phyloP scores from a whole-genome alignment of 352 stramenopile species.

The Pythium monospermum region DNA sequence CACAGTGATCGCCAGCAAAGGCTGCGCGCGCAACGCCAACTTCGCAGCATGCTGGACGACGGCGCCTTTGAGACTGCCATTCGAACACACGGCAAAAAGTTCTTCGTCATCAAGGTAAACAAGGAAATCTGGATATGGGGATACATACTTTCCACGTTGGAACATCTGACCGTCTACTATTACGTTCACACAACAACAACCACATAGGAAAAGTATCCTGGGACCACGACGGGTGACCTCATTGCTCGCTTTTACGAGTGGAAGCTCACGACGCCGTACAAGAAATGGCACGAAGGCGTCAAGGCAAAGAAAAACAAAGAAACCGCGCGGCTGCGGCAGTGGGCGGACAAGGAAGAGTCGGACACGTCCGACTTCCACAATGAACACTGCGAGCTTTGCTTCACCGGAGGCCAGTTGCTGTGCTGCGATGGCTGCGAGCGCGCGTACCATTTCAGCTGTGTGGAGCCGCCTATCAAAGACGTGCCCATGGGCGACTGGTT shows the following conservation, averaged over 20 bases:
- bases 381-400: conserved; percentile 58
- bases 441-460: conserved; percentile 67
- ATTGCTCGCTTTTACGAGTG: conserved; percentile 64
- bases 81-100: conserved; percentile 47
- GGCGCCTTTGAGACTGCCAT: conserved; percentile 44
- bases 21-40: conserved; percentile 20
- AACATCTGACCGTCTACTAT: no score
- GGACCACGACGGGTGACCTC: conserved; percentile 35
- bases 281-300: conserved; percentile 36
- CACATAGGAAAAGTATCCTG: conserved; percentile 40
- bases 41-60: conserved; percentile 25
- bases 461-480: conserved; percentile 56
- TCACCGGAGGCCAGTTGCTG: conserved; percentile 53
- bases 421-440: conserved; percentile 68
- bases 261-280: conserved; percentile 54
- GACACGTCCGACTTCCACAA: conserved; percentile 51
- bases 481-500: conserved; percentile 58
- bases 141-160: no score
- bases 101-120: conserved; percentile 54
- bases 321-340: conserved; percentile 33
- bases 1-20: conserved; percentile 26
- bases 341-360: conserved; percentile 32
- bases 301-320: conserved; percentile 42
- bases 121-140: no score
- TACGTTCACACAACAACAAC: not conserved